These are phyloP conservation scores for Diacronema lutheri DNA, from an alignment of 78 protist genomes.

Conservation along the genomic window DNA sequence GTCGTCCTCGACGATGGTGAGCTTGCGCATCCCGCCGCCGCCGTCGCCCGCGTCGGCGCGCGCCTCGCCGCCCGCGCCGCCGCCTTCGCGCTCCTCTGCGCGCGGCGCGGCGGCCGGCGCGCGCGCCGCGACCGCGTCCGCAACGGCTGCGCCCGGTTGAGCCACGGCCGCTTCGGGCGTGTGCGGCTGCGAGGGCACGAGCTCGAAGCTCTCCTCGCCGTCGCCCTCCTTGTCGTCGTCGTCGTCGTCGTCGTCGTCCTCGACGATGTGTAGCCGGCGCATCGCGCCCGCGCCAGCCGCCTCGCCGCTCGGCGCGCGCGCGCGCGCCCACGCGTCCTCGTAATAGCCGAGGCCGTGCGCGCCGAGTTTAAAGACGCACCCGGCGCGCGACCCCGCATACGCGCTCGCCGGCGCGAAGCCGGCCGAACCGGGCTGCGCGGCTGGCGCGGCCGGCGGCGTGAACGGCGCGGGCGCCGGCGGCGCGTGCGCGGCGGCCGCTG, in stretches of 20 bases:
- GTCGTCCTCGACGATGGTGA: background rate
- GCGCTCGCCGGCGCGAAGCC: background rate
- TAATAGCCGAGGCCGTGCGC: background rate
- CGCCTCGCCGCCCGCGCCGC: too few species aligned
- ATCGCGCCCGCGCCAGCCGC: background rate
- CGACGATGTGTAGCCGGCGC: background rate
- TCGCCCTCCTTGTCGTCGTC: background rate
- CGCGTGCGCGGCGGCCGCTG: background rate
- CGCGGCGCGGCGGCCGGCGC: background rate
- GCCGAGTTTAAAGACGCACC: background rate
- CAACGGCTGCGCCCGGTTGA: too few species aligned
- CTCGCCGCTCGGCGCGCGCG: background rate
- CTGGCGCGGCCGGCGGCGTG: background rate
- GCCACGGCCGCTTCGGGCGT: too few species aligned
- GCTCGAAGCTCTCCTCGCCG: too few species aligned
- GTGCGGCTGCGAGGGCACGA: too few species aligned
- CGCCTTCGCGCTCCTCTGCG: too few species aligned
- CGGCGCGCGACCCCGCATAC: background rate
- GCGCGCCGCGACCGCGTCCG: too few species aligned
- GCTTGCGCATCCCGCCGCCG: background rate
- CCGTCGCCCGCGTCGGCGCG: too few species aligned
- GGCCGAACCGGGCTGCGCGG: background rate
- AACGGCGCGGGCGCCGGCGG: background rate
- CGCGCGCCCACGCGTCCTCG: background rate
- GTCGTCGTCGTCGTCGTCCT: background rate